Evolutionary conservation across 164 flowering plant genomes (phyloP).

Genomic region (Vitis riparia): DNA sequence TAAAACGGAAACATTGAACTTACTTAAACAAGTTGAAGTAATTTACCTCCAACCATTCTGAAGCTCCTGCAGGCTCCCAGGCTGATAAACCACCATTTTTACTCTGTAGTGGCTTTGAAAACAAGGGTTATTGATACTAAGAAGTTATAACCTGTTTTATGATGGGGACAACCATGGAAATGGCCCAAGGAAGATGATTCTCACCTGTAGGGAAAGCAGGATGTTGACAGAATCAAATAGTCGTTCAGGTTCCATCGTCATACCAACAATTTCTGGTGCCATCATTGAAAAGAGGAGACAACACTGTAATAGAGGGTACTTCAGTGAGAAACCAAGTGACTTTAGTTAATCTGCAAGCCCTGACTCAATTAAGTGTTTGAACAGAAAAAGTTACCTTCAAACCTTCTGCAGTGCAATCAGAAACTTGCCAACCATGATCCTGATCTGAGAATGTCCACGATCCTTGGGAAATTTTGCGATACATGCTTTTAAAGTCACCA

Average conservation of each 20-base stretch:
- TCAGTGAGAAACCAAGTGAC: neutral
- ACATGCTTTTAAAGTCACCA: constrained; percentile 43
- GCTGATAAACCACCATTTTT: constrained; percentile 28
- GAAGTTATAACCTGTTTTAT: too few relatives aligned
- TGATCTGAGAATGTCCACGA: constrained; percentile 56
- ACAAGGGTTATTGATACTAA: neutral
- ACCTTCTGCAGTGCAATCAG: constrained; percentile 63
- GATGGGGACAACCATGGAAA: too few relatives aligned
- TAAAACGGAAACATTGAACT: too few relatives aligned
- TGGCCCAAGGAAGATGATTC: neutral
- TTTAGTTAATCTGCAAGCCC: neutral
- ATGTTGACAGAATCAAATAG: constrained; percentile 51
- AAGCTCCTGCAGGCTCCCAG: constrained; percentile 28
- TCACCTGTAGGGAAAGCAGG: constrained; percentile 46
- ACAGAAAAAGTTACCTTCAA: constrained; percentile 33
- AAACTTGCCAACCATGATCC: constrained; percentile 65
- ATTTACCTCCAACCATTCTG: constrained; percentile 27
- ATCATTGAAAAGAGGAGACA: constrained; percentile 35
- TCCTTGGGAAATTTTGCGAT: constrained; percentile 52
- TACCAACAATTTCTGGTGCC: constrained; percentile 48
- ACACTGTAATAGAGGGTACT: constrained; percentile 21
- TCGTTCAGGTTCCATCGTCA: constrained; percentile 36
- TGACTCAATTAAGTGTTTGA: neutral
- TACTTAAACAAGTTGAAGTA: neutral
- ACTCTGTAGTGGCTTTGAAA: constrained; percentile 1